phyloP scores from a whole-genome alignment of 306 rosid species.

The Prunus campanulata region DNA sequence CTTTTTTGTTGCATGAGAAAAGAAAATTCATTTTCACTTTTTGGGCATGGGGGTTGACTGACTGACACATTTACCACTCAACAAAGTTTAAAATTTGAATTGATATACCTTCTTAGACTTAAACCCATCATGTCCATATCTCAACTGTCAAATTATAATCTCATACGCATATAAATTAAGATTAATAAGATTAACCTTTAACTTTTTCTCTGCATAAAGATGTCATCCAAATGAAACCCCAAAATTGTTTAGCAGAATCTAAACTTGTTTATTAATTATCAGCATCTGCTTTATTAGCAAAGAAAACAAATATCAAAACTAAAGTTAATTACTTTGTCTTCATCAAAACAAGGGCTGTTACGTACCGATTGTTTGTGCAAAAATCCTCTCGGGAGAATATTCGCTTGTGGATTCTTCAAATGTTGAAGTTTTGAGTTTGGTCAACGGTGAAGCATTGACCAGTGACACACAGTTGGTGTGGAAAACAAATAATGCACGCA shows the following conservation, averaged over 20 bases:
- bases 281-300: not conserved
- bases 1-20: not conserved
- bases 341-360: not conserved
- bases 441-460: slow-evolving; percentile 18
- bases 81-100: not conserved
- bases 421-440: not conserved
- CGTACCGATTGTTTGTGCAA: no score
- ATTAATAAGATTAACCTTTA: not conserved
- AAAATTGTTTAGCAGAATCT: not conserved
- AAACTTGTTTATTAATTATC: not conserved
- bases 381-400: no score
- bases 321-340: not conserved
- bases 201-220: not conserved
- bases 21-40: not conserved
- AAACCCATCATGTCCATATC: not conserved
- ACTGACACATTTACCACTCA: not conserved
- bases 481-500: not conserved
- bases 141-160: not conserved
- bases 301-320: not conserved
- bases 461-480: not conserved
- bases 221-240: not conserved
- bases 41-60: not conserved
- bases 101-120: not conserved
- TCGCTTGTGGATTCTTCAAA: not conserved
- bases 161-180: not conserved